Percentiles rank a stretch among this genome's conserved stretches.
phyloP scores from a whole-genome alignment of 441 rosid species.

The Erodium texanum region DNA sequence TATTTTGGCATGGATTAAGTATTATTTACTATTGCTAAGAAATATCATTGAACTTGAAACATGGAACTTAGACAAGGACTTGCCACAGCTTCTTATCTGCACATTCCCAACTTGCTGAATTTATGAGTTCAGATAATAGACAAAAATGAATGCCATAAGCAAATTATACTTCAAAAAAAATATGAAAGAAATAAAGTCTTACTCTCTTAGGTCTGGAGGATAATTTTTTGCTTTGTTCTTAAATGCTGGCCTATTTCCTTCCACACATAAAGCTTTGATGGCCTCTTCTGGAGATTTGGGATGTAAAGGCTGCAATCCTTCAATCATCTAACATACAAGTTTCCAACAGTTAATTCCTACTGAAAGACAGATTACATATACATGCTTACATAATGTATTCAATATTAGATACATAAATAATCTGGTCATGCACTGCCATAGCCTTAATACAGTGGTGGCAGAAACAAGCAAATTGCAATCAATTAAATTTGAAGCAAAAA shows the following conservation, averaged over 20 bases:
- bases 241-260: constrained; percentile 66
- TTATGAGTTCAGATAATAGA: no score
- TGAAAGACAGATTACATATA: background rate
- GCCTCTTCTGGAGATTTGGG: constrained; percentile 70
- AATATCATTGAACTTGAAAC: no score
- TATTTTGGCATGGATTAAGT: no score
- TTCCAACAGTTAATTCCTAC: constrained; percentile 5
- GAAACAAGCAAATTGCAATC: background rate
- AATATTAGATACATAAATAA: background rate
- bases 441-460: background rate
- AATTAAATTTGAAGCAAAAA: no score
- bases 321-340: constrained; percentile 61
- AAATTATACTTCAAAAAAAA: no score
- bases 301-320: constrained; percentile 79
- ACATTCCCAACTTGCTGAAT: no score
- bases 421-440: background rate
- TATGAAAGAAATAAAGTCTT: constrained; percentile 25
- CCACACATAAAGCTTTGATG: constrained; percentile 53
- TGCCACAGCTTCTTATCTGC: no score
- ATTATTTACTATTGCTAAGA: no score
- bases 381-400: background rate
- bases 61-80: no score
- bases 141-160: no score
- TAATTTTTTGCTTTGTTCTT: constrained; percentile 59
- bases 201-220: constrained; percentile 81